Base-by-base conservation (phyloP, 2,329 filamentous ascomycete species). In the Fonsecaea pedrosoi region DNA sequence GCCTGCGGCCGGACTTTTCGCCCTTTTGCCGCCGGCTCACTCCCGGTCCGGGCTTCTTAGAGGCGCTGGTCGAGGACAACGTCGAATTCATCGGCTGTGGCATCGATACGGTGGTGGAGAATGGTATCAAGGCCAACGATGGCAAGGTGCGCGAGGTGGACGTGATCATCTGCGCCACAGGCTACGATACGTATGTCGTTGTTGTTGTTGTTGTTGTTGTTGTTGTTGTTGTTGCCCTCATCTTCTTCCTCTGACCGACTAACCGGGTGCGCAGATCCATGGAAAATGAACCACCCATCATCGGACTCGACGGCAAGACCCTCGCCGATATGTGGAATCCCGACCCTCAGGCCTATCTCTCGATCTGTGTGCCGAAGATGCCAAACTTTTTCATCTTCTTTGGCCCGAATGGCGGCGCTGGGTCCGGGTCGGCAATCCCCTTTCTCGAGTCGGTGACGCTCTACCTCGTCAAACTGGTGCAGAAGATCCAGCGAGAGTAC, bases 41-140 rank as follows among this genome's bases (percentile, higher is more conserved):
- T 0, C 87, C 88, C 0, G 87, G 88, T 0, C 87, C 87, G 0
- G 88, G 87, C 0, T 90, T 90, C 70, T 82, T 91, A 3, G 88
- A 90, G 73, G 86, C 87, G 0, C 78, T 90, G 25, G 80, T 82
- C 0, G 81, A 86, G 69, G 82, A 84, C 3, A 89, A 90, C 58
- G 87, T 89, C 13, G 81, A 82, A 12, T 87, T 86, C 69, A 86
- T 89, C 70, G 80, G 80, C 34, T 83, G 82, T 0, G 81, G 76
- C 0, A 90, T 90, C 72, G 78, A 80, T 18, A 79, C 82, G 0
- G 86, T 92, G 67, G 89, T 85, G 0, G 78, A 79, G 38, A 85
- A 80, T 0, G 86, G 87, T 21, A 67, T 75, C 42, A 54, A 69
- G 13, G 67, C 67, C 8, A 45, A 34, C 2, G 66, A 72, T 56